phyloP scores from a whole-genome alignment of 345 rosid species.

The Populus pruinosa region DNA sequence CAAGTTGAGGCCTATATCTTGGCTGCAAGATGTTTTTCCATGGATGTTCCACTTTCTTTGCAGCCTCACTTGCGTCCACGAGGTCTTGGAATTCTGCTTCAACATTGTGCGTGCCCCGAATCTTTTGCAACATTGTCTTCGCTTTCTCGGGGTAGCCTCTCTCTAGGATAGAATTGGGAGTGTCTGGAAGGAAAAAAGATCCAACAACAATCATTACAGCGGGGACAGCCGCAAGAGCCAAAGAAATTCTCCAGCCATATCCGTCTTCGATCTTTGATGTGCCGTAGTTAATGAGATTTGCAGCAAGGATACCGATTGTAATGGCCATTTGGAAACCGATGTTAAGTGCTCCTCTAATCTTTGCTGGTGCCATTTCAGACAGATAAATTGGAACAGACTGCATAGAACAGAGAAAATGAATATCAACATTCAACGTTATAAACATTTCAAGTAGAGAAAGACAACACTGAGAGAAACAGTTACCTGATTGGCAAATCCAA shows the following conservation, averaged over 20 bases:
- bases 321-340: conserved; percentile 32
- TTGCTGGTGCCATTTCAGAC: conserved; percentile 46
- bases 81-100: conserved; percentile 37
- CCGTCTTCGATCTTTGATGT: conserved; percentile 20
- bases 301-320: conserved; percentile 35
- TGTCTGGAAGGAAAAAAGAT: conserved; percentile 29
- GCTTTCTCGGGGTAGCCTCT: conserved; percentile 33
- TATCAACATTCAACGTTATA: not conserved
- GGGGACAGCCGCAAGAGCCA: conserved; percentile 39
- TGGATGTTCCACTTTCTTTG: conserved; percentile 25
- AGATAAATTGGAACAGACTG: conserved; percentile 46
- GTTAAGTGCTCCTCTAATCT: conserved; percentile 37
- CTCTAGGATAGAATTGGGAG: conserved; percentile 44
- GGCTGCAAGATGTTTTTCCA: conserved; percentile 25
- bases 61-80: conserved; percentile 16
- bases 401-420: not conserved
- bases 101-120: conserved; percentile 32
- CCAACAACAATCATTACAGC: conserved; percentile 27
- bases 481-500: conserved; percentile 44
- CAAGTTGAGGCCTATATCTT: conserved; percentile 37
- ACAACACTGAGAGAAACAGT: not conserved
- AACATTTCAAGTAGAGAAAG: not conserved
- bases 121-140: conserved; percentile 23
- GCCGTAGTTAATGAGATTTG: conserved; percentile 31
- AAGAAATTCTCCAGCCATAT: conserved; percentile 37